Base-by-base conservation (phyloP, 345 rosid genomes). In the Clarkia xantiana region DNA sequence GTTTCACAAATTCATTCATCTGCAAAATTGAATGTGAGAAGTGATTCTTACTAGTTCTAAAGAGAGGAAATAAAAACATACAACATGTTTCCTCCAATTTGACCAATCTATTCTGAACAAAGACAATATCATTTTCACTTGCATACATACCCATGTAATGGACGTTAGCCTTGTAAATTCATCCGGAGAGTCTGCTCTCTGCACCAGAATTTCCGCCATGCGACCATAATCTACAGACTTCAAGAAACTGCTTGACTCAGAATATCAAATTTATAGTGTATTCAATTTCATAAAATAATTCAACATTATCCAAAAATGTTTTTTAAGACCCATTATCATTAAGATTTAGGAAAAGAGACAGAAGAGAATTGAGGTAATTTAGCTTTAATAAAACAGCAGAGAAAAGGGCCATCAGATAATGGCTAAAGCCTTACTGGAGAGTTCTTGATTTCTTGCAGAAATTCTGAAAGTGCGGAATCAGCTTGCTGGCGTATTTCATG, bases 141-240 rank as follows among this genome's bases (percentile, higher is more conserved):
- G 36, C 36, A 46, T 17, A 55, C 76, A 72, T 70, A 90, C 97
- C 96, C 97, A 90, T 12, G 96, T 90, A 61, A 90, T 73, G 14
- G 96, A 94, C 18, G 97, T 90, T 67, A 86, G 69, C 51, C 97
- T 82, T 57, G 97, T 90, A 59, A 90, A 90, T 66, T 86, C 96
- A 79, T 90, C 97, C 42, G 72, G 51, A 67, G 94, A 77, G 68
- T 81, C 74, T 58, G 96, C 96, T 68, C 97, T 86, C 71, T 70
- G 83, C 74, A 90, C 96, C 78, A 90, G 66, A 67, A 90, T 90
- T 73, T 90, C 94, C 61, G 97, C 96, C 97, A 90, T 90, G 56
- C 97, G 96, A 70, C 94, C 94, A 79, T 90, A 90, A 83, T 90
- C 97, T 86, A 86, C 97, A 86, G 97, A 90, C 97, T 90, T 83